Evolutionary conservation across 2,329 filamentous ascomycete genomes (phyloP), one percentile per base, ranked within the genome.

Genomic region (Aureobasidium melanogenum): DNA sequence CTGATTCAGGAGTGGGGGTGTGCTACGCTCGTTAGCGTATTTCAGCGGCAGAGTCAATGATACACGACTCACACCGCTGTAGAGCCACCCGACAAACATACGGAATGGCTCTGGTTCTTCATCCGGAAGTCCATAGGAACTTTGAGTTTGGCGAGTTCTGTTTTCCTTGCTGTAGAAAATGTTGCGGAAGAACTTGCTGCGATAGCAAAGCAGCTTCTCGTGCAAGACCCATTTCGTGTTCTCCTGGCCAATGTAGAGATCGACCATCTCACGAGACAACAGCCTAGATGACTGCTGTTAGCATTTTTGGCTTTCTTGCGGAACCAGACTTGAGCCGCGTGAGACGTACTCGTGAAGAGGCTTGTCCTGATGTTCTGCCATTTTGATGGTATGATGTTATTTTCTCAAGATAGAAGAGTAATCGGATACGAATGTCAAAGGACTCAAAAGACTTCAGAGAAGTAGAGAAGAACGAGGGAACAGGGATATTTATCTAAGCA

Each of bases 201-300:
- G 76, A 67, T 81, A 69, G 74, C 79, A 81, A 48, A 83, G 77
- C 8, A 83, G 79, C 65, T 81, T 81, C 67, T 83, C 79, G 74
- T 82, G 80, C 4, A 83, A 73, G 61, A 78, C 75, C 79, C 79
- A 83, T 70, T 80, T 78, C 1, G 79, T 81, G 72, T 80, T 80
- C 38, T 80, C 77, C 7, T 74, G 64, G 59, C 80, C 80, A 69
- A 83, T 78, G 69, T 82, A 82, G 70, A 83, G 77, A 71, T 82
- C 79, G 62, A 82, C 80, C 72, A 82, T 77, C 63, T 79, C 76
- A 60, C 74, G 76, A 62, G 79, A 80, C 64, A 83, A 77, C 66
- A 83, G 79, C 72, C 79, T 81, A 62, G 81, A 59, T n/a, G 12
- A 34, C 17, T 32, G 47, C 17, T 24, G 34, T 59, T 58, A 54